Percentiles rank a stretch among this genome's conserved stretches.
phyloP scores from a whole-genome alignment of 345 rosid genomes.

The Diplotaxis tenuifolia region DNA sequence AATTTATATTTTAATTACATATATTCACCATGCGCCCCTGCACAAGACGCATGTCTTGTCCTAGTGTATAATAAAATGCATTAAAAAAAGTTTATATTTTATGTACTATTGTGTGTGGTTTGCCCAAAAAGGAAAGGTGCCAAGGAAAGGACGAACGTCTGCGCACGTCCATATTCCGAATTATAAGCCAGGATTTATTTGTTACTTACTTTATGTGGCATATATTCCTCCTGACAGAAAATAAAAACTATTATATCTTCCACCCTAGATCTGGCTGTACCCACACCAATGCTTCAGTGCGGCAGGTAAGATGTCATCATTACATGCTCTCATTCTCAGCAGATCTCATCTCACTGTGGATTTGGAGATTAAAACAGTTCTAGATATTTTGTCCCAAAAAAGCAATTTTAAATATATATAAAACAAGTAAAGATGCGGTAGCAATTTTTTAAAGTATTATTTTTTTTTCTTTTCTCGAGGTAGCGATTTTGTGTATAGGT shows the following conservation, averaged over 20 bases:
- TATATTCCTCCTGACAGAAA: slow-evolving; percentile 6
- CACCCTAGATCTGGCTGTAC: slow-evolving; percentile 3
- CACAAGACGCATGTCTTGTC: too few relatives aligned
- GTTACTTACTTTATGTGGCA: neutral
- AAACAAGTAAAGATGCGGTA: neutral
- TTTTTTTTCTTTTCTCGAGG: neutral
- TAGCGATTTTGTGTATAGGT: neutral
- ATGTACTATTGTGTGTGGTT: slow-evolving; percentile 15
- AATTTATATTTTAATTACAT: too few relatives aligned
- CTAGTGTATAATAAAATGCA: too few relatives aligned
- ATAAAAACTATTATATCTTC: neutral
- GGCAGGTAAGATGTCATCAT: slow-evolving; percentile 14
- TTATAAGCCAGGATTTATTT: neutral
- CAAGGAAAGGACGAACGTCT: slow-evolving; percentile 1
- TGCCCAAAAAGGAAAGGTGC: slow-evolving; percentile 27
- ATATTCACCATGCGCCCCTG: too few relatives aligned
- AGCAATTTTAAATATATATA: neutral
- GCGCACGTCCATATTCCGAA: slow-evolving; percentile 31
- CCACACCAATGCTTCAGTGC: slow-evolving; percentile 24
- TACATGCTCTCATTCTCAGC: neutral
- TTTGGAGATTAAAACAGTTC: neutral
- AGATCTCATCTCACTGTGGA: slow-evolving; percentile 10
- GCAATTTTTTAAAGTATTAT: neutral
- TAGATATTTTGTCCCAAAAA: neutral
- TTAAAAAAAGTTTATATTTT: neutral